phyloP scores from a whole-genome alignment of 2,329 filamentous ascomycete genomes.

The Albophoma yamanashiensis region DNA sequence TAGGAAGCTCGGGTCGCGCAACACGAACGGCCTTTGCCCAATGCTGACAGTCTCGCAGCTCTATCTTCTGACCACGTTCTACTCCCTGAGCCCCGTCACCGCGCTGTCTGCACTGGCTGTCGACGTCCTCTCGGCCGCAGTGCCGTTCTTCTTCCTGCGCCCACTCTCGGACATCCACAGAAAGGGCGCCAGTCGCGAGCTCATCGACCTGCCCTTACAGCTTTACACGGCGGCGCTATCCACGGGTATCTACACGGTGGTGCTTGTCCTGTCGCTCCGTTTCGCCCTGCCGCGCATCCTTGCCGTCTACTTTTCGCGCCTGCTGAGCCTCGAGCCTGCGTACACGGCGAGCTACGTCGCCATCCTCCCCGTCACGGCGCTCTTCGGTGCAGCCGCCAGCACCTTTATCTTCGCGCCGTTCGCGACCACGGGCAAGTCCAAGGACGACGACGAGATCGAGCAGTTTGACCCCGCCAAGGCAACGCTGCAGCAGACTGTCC shows the following conservation, averaged over 20 bases:
- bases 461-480: slow-evolving; percentile 56
- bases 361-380: slow-evolving; percentile 46
- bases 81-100: slow-evolving; percentile 53
- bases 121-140: slow-evolving; percentile 55
- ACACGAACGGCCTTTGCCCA: neutral
- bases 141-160: slow-evolving; percentile 69
- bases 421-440: slow-evolving; percentile 38
- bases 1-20: slow-evolving; percentile 14
- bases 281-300: slow-evolving; percentile 62
- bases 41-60: slow-evolving; percentile 30
- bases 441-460: slow-evolving; percentile 35
- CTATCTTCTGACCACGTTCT: slow-evolving; percentile 70
- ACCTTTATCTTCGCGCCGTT: slow-evolving; percentile 69
- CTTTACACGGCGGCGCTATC: slow-evolving; percentile 58
- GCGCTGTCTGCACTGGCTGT: slow-evolving; percentile 52
- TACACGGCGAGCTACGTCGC: slow-evolving; percentile 52
- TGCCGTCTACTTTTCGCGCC: slow-evolving; percentile 62
- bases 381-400: slow-evolving; percentile 59
- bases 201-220: slow-evolving; percentile 54
- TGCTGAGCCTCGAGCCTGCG: slow-evolving; percentile 58
- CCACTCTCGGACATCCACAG: slow-evolving; percentile 54
- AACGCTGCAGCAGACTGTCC: slow-evolving; percentile 57
- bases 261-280: slow-evolving; percentile 57
- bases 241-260: slow-evolving; percentile 63
- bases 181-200: slow-evolving; percentile 48